Evolutionary conservation across 176 grass and related monocot species (phyloP).

Genomic region (Triticum aestivum): IWGSC_CS_RefSeq_v2.1 NC_057812.1:6609050-6609549

Average conservation of each 20-base stretch:
- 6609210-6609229: background rate
- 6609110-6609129: constrained; percentile 10
- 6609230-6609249: background rate
- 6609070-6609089: background rate
- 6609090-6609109: constrained; percentile 6
- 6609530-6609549: too few relatives aligned
- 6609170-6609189: background rate
- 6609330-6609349: too few relatives aligned
- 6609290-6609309: background rate
- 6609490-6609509: too few relatives aligned
- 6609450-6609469: too few relatives aligned
- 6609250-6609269: background rate
- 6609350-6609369: too few relatives aligned
- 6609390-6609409: too few relatives aligned
- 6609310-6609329: too few relatives aligned
- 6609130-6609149: background rate
- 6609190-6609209: constrained; percentile 9
- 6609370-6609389: too few relatives aligned
- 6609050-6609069: too few relatives aligned
- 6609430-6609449: too few relatives aligned
- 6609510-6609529: too few relatives aligned
- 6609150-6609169: background rate
- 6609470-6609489: background rate
- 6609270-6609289: background rate
- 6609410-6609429: background rate